Base-by-base conservation (phyloP, 2,329 filamentous ascomycete genomes). In the Epichloe typhina region DNA sequence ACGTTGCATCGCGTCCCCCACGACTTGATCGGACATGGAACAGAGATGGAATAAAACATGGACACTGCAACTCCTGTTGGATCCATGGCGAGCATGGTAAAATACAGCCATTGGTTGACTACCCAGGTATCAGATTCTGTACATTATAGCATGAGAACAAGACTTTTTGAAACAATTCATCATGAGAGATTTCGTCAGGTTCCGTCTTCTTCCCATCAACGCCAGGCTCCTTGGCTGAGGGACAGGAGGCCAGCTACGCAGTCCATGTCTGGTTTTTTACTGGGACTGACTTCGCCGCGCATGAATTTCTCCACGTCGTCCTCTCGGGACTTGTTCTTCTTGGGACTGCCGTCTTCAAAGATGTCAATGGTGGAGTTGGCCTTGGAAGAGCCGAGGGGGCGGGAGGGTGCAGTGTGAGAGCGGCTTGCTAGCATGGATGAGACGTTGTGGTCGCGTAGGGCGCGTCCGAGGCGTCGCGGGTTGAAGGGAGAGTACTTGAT, bases 181-280 rank as follows among this genome's bases (percentile, higher is more conserved):
- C 31, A 31, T 31, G 31, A 31, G 31, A 31, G 31, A 31, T 31
- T 31, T 31, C 31, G 31, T 31, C 31, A 11, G 31, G 8, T 31
- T 31, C 31, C 3, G 3, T 31, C 31, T 31, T 31, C 9, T 15
- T 26, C 19, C 17, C 39, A 2, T 77, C 68, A 85, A 61, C 80
- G 77, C 89, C 90, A 96, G 62, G 88, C 88, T n/a, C 90, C 91
- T 68, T 95, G 87, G 60, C 88, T 94, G 44, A 97, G 73, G 47
- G 87, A 91, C 55, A 96, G 66, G 56, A 97, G 69, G n/a, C 88
- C 88, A 50, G 91, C 88, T 45, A 95, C 84, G 62, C 88, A 94
- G 63, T 94, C 88, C 65, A 95, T 74, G 62, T 96, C 91, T 51
- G 82, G 79, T 63, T 81, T 83, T 67, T 88, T 88, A 62, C 83